Evolutionary conservation across 345 rosid genomes (phyloP), one percentile per base, ranked within the genome.

Genomic region (Capsella bursapastoris): DNA sequence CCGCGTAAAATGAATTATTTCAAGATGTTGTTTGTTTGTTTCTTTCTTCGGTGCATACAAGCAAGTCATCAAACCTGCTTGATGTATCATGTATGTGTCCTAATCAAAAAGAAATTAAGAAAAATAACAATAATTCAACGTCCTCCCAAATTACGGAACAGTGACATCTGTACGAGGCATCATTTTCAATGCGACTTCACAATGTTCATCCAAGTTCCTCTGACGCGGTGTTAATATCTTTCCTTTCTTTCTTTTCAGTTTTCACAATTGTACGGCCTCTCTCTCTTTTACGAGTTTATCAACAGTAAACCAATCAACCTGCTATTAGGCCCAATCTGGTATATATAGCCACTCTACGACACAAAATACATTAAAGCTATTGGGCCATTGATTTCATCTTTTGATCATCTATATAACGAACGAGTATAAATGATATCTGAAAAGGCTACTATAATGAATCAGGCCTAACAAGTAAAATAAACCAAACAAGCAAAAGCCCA

Each of bases 81-180:
- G 34, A 55, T 64, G 48, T 41, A 53, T 43, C 8, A 8, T 29
- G 32, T 29, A 4, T 34, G 37, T 34, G 37, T 34, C 37, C 8
- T 47, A 44, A 16, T 73, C 58, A 34, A 7, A 45, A 47, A 41
- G 7, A 25, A 49, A 45, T 38, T 9, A 3, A 11, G n/a, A 11
- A 25, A 25, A 25, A 60, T 41, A 35, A 18, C 6, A 38, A 59
- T 35, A 6, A 31, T 65, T 65, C 59, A 74, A 57, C 49, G 49
- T 25, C n/a, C 58, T 55, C 38, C 57, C 31, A 44, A 10, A 15
- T 25, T 44, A 64, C 77, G 77, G 49, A 65, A 55, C 77, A 64
- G 65, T 73, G 78, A 66, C 66, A 66, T 6, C 34, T 6, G 6
- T 31, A 31, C 35, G 8, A 6, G 35, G 6, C 5, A 14, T 37